A percentile compares a stretch with the other conserved stretches of the same genome.
These are phyloP conservation scores for Tolypocladium amazonense DNA, from an alignment of 2,329 filamentous ascomycete species.

Conservation along the genomic window DNA sequence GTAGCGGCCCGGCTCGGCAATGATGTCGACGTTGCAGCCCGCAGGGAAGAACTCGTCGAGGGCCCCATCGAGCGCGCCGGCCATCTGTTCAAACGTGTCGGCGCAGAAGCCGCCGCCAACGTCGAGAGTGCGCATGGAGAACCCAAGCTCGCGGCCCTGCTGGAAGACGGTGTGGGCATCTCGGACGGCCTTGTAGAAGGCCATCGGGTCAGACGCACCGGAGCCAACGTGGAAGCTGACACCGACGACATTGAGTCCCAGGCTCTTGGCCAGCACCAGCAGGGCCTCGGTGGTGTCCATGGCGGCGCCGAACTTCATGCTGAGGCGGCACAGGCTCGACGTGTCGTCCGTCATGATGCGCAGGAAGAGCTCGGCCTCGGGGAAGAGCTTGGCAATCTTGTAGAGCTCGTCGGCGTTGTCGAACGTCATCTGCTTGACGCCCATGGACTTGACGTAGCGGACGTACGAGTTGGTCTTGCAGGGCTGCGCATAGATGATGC, in stretches of 20 bases:
- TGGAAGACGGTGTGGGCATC: slow-evolving; percentile 87
- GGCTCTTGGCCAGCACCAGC: slow-evolving; percentile 65
- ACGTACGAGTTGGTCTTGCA: slow-evolving; percentile 99
- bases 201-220: slow-evolving; percentile 84
- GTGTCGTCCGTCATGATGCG: slow-evolving; percentile 96
- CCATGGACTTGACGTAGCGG: slow-evolving; percentile 72
- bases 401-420: slow-evolving; percentile 96
- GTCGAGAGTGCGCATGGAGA: slow-evolving; percentile 76
- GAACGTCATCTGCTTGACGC: slow-evolving; percentile 97
- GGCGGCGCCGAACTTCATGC: slow-evolving; percentile 93
- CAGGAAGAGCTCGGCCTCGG: slow-evolving; percentile 80
- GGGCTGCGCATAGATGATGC: slow-evolving; percentile 97
- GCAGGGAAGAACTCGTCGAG: slow-evolving; percentile 83
- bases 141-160: slow-evolving; percentile 67
- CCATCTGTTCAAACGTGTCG: slow-evolving; percentile 88
- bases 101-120: slow-evolving; percentile 88
- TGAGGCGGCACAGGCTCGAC: slow-evolving; percentile 84
- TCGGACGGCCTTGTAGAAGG: slow-evolving; percentile 81
- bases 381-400: slow-evolving; percentile 91
- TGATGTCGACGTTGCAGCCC: slow-evolving; percentile 61
- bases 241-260: slow-evolving; percentile 84
- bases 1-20: slow-evolving; percentile 93
- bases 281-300: slow-evolving; percentile 72
- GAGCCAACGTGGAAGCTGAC: slow-evolving; percentile 98
- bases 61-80: slow-evolving; percentile 64